Evolutionary conservation across 2,329 filamentous ascomycete species (phyloP).

Genomic region (Hymenoscyphus linearis): DNA sequence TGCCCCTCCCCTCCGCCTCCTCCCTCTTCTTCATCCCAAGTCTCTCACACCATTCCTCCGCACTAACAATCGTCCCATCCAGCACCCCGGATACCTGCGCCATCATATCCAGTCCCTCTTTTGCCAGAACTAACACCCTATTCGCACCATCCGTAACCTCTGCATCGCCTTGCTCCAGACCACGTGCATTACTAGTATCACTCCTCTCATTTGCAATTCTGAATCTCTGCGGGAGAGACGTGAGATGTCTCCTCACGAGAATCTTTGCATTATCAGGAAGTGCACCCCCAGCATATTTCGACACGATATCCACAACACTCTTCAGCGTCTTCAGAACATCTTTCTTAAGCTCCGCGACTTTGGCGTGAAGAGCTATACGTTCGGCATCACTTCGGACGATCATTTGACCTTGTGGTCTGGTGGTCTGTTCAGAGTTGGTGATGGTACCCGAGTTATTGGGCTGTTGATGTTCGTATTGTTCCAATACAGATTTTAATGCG

Average conservation of each 20-base stretch:
- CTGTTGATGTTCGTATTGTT: constrained; percentile 67
- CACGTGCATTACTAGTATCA: constrained; percentile 29
- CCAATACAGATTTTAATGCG: constrained; percentile 68
- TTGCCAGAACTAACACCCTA: constrained; percentile 76
- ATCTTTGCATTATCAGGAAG: constrained; percentile 82
- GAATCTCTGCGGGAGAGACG: constrained; percentile 79
- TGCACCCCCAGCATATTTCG: constrained; percentile 84
- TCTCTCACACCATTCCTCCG: constrained; percentile 84
- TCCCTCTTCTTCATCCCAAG: constrained; percentile 47
- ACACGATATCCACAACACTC: constrained; percentile 77
- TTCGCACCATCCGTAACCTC: constrained; percentile 57
- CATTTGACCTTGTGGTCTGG: constrained; percentile 20
- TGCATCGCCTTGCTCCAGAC: constrained; percentile 38
- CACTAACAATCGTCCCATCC: constrained; percentile 82
- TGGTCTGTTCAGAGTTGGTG: constrained; percentile 13
- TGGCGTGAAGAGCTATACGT: constrained; percentile 25
- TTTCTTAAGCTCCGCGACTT: constrained; percentile 59
- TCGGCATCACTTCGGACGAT: constrained; percentile 26
- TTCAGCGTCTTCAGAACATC: constrained; percentile 77
- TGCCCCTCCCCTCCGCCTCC: constrained; percentile 19
- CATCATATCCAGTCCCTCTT: constrained; percentile 92
- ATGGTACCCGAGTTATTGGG: constrained; percentile 29
- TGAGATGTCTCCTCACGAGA: constrained; percentile 78
- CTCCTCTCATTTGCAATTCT: constrained; percentile 57
- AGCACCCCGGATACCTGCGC: constrained; percentile 82